Percentiles rank a stretch among this genome's conserved stretches.
Evolutionary conservation across 257 asterid genomes (phyloP).

Genomic region (Fraxinus americana): DNA sequence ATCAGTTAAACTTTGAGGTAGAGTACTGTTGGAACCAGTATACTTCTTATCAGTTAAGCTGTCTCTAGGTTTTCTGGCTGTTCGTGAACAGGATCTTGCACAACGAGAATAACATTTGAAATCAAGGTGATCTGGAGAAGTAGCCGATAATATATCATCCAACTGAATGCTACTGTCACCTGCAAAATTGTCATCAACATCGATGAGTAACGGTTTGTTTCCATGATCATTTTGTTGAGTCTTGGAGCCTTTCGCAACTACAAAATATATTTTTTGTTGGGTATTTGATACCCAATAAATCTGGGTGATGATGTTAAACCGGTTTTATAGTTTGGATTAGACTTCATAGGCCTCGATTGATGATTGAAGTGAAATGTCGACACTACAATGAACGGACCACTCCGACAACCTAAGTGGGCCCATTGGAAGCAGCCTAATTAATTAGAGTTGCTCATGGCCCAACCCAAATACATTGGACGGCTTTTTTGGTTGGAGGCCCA

Average conservation of each 20-base stretch:
- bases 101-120: slow-evolving; percentile 27
- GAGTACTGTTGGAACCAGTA: slow-evolving; percentile 15
- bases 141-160: slow-evolving; percentile 24
- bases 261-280: too few species aligned
- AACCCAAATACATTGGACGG: too few species aligned
- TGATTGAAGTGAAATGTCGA: too few species aligned
- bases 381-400: too few species aligned
- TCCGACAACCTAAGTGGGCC: too few species aligned
- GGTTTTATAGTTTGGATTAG: too few species aligned
- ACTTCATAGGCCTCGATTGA: too few species aligned
- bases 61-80: slow-evolving; percentile 33
- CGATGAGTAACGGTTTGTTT: slow-evolving; percentile 35
- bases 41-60: slow-evolving; percentile 34
- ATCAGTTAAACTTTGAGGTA: slow-evolving; percentile 24
- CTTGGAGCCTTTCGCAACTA: slow-evolving; percentile 48
- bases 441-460: too few species aligned
- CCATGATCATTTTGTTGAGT: slow-evolving; percentile 23
- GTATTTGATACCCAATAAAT: too few species aligned
- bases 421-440: too few species aligned
- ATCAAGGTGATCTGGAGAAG: slow-evolving; percentile 28
- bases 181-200: slow-evolving; percentile 33
- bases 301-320: too few species aligned
- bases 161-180: slow-evolving; percentile 26
- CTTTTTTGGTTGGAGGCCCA: too few species aligned
- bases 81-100: slow-evolving; percentile 27